Conservation (phyloP, 768 basidiomycete genomes). For the Lactarius evosmus region DNA sequence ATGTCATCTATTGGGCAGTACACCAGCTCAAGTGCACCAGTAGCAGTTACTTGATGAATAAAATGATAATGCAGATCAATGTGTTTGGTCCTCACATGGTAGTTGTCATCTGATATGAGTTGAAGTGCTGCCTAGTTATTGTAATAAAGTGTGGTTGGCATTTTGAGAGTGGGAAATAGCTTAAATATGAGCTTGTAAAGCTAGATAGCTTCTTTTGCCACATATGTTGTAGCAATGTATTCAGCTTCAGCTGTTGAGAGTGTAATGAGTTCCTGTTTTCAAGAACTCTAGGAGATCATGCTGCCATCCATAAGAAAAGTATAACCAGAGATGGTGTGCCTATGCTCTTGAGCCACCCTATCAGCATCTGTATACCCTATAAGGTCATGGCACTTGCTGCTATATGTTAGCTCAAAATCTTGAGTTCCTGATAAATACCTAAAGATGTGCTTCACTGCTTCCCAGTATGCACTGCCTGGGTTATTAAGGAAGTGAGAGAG, state of each 20-base stretch:
- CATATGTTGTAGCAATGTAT: not conserved
- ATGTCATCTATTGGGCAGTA: conserved; percentile 14
- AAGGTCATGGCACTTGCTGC: not conserved
- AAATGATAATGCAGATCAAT: conserved; percentile 12
- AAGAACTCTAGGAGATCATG: not conserved
- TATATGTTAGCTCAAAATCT: not conserved
- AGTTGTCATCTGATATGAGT: conserved; percentile 2
- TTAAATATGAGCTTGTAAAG: not conserved
- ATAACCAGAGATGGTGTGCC: not conserved
- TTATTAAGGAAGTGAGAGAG: not conserved
- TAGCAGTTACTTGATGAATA: not conserved
- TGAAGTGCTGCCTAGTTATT: conserved; percentile 4
- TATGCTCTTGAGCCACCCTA: not conserved
- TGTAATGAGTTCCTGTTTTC: conserved; percentile 5
- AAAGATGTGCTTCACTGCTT: not conserved
- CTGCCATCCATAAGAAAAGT: not conserved
- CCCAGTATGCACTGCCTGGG: not conserved
- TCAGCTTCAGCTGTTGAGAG: conserved; percentile 10
- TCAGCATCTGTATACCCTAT: not conserved
- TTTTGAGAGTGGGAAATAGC: not conserved
- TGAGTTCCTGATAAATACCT: not conserved
- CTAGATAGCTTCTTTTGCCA: conserved; percentile 1
- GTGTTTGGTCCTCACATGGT: conserved; percentile 9
- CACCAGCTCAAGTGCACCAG: not conserved
- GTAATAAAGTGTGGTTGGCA: conserved; percentile 1